Base-by-base conservation (phyloP, 805 yeast species). In the Pichia cabralensis region DNA sequence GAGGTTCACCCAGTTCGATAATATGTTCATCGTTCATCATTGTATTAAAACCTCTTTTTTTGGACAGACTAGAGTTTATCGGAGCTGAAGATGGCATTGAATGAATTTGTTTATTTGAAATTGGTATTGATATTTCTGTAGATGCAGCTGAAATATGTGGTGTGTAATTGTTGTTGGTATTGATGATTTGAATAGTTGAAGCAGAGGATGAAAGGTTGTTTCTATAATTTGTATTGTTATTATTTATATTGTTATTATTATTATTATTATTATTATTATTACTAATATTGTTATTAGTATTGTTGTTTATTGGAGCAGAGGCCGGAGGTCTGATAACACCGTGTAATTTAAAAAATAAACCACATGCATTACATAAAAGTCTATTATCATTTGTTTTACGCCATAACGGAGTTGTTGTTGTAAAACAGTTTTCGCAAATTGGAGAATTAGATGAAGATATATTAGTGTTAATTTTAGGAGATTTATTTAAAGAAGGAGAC, bases 361-460 rank as follows among this genome's bases (percentile, higher is more conserved):
- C 96, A 63, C 96, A 85, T 2, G 96, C 96, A 60, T 88, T 88
- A 55, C 96, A 88, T 27, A 88, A 68, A 24, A 86, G 82, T 47
- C 76, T 73, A 20, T 88, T 89, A 17, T 82, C 76, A 45, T 84
- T 94, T 8, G 62, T 57, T 44, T 95, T 70, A 51, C 96, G 71
- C 96, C 96, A 88, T 13, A 88, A 65, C 2, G 96, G 96, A 2
- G 96, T 88, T 5, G 94, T 85, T 26, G 86, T 78, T 1, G 96
- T 88, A 48, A 77, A 71, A 60, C 96, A 88, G 57, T 88, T 88
- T 47, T 80, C 83, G 55, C 96, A 88, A 7, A 43, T 31, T 24
- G 20, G 88, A 44, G 31, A 54, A 51, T 28, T 47, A 46, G 33
- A 35, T 17, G 26, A n/a, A 11, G 15, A 21, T 10, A 34, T 11